Percentiles rank a stretch among this genome's conserved stretches.
Conservation (phyloP, 2,329 filamentous ascomycete genomes). For the Fusarium sp. region DNA sequence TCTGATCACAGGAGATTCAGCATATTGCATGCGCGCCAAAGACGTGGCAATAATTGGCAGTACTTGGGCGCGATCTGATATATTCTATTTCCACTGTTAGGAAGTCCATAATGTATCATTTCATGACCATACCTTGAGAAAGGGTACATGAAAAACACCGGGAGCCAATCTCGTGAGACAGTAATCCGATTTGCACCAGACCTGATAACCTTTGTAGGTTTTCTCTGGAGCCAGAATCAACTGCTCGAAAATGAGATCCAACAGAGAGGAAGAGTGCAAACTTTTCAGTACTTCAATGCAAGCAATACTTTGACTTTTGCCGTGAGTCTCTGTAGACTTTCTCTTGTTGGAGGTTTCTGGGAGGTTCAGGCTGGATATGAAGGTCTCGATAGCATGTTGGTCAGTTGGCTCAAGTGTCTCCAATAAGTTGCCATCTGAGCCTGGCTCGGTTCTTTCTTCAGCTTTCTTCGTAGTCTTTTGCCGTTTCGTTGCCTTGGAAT, state of each 20-base stretch:
- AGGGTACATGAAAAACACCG: slow-evolving; percentile 53
- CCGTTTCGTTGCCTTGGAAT: slow-evolving; percentile 11
- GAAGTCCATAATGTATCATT: too few relatives aligned
- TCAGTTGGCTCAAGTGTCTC: slow-evolving; percentile 39
- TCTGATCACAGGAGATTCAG: slow-evolving; percentile 52
- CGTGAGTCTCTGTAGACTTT: neutral
- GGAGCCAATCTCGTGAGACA: slow-evolving; percentile 50
- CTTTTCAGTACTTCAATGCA: slow-evolving; percentile 11
- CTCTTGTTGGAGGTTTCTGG: neutral
- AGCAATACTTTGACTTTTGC: neutral
- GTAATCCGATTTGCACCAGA: slow-evolving; percentile 26
- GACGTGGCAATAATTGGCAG: slow-evolving; percentile 49
- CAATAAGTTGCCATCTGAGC: slow-evolving; percentile 17
- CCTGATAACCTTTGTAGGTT: slow-evolving; percentile 39
- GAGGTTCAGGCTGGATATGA: slow-evolving; percentile 44
- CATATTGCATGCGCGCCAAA: slow-evolving; percentile 49
- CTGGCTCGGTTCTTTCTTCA: neutral
- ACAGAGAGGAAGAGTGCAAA: slow-evolving; percentile 14
- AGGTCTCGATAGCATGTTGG: slow-evolving; percentile 47
- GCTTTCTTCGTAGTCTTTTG: slow-evolving; percentile 8
- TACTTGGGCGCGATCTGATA: slow-evolving; percentile 45
- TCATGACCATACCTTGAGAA: slow-evolving; percentile 49
- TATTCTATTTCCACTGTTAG: slow-evolving; percentile 38
- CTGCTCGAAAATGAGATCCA: slow-evolving; percentile 43
- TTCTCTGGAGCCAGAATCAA: slow-evolving; percentile 45